Evolutionary conservation across 257 asterid species (phyloP), one percentile per base, ranked within the genome.

Genomic region (Solanum pennellii): DNA sequence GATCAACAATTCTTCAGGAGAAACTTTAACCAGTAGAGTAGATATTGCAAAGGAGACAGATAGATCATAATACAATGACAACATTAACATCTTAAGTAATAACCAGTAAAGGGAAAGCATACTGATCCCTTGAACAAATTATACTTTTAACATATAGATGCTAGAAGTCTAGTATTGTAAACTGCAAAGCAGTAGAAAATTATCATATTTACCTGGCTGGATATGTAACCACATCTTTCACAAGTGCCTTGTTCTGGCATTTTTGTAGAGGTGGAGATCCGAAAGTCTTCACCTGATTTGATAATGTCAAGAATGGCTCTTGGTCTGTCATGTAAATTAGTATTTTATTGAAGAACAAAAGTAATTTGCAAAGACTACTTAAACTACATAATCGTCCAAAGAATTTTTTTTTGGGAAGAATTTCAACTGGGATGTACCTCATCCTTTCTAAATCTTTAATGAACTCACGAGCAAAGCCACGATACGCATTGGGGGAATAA

Each of bases 211-310:
- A 97, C 99, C 98, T 97, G 98, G 92, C 98, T 95, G 84, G 99
- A 97, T 84, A 97, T 97, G 89, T 97, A 97, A 87, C 99, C 99
- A 88, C 99, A 97, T 88, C 94, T 93, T 87, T 95, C 98, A 82
- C 99, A 97, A 85, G 45, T 97, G 86, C 99, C 98, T 88, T 95
- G 99, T 91, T 94, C 98, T 10, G 99, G 99, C 99, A 95, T 97
- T 90, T 97, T 97, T 65, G 99, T 94, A 56, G 90, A 44, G 86
- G 98, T 93, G 42, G 98, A 95, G 90, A 97, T 95, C 92, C 99
- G 91, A 71, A 97, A 97, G 93, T 95, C 99, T 89, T 97, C 99
- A 33, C 99, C 99, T 11, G 98, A 97, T 91, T 88, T 94, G 84
- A 97, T 97, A 88, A 97, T 97, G 91, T 97, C 98, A 15, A 95